These are phyloP conservation scores for Chondrostereum purpureum DNA, from an alignment of 1,284 basidiomycete species.

Conservation along the genomic window DNA sequence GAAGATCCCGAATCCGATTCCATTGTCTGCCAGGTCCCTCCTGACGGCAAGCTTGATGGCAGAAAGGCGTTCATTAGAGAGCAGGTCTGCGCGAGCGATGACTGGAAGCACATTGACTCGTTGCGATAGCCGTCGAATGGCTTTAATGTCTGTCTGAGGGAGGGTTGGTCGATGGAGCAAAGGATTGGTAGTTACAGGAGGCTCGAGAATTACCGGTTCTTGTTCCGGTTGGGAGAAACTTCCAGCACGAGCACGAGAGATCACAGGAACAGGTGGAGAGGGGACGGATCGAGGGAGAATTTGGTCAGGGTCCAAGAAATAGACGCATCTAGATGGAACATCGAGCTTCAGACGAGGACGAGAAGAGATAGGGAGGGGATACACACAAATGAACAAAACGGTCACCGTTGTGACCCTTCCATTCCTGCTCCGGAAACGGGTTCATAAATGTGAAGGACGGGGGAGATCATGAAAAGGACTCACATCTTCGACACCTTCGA, in stretches of 20 bases:
- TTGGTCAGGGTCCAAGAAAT: constrained; percentile 72
- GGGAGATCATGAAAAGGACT: constrained; percentile 27
- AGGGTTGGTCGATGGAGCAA: constrained; percentile 56
- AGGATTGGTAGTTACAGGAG: constrained; percentile 66
- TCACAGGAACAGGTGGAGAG: constrained; percentile 52
- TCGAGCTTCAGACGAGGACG: too few relatives aligned
- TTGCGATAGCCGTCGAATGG: constrained; percentile 83
- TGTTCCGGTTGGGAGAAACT: constrained; percentile 63
- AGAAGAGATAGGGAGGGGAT: constrained; percentile 15
- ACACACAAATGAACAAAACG: constrained; percentile 76
- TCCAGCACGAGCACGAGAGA: constrained; percentile 57
- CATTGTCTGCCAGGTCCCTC: constrained; percentile 69
- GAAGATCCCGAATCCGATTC: constrained; percentile 81
- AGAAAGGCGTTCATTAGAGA: constrained; percentile 82
- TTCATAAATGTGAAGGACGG: constrained; percentile 16
- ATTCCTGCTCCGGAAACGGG: constrained; percentile 45
- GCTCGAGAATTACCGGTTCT: constrained; percentile 72
- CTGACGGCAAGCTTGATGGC: constrained; percentile 73
- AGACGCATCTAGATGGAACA: constrained; percentile 56
- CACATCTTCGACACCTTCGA: constrained; percentile 64
- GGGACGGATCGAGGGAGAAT: constrained; percentile 63
- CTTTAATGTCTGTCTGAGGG: constrained; percentile 77
- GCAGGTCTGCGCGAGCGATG: constrained; percentile 85
- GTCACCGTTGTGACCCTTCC: constrained; percentile 59
- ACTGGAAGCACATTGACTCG: constrained; percentile 95